A percentile compares a stretch with the other conserved stretches of the same genome.
Conservation (phyloP, 176 grass and related monocot genomes). For the Carex myosuroides region DNA sequence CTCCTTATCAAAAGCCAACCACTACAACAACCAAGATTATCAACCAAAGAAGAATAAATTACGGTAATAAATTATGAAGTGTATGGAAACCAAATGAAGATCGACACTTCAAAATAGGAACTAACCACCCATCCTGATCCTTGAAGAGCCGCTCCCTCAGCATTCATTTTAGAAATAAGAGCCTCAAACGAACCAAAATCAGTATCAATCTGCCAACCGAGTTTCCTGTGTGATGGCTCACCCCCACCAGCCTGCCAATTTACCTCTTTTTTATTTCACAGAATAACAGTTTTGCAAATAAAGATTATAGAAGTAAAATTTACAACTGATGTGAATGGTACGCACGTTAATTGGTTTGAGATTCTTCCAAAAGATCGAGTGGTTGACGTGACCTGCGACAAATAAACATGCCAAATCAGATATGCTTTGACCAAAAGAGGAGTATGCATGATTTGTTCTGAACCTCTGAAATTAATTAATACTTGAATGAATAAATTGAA, state of each 20-base stretch:
- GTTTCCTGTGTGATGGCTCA: slow-evolving; percentile 48
- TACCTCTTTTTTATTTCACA: not conserved
- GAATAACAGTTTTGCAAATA: not conserved
- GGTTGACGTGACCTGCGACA: slow-evolving; percentile 78
- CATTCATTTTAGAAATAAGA: slow-evolving; percentile 80
- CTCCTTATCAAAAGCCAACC: slow-evolving; percentile 86
- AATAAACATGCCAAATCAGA: not conserved
- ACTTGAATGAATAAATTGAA: not conserved
- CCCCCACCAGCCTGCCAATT: slow-evolving; percentile 72
- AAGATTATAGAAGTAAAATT: not conserved
- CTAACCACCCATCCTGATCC: slow-evolving; percentile 99
- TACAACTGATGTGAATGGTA: not conserved
- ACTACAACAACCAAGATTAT: slow-evolving; percentile 34
- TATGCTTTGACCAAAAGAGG: not conserved
- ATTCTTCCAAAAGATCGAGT: slow-evolving; percentile 96
- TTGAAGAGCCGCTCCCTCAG: slow-evolving; percentile 84
- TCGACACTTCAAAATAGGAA: not conserved
- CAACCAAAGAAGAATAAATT: not conserved
- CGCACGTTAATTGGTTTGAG: slow-evolving; percentile 65
- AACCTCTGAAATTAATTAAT: not conserved
- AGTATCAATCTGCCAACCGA: slow-evolving; percentile 82
- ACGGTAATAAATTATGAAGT: not conserved
- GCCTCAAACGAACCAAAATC: slow-evolving; percentile 69
- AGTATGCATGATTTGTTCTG: not conserved
- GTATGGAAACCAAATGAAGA: not conserved